Conservation (phyloP, 2,329 filamentous ascomycete genomes). For the Pestalotiopsis sp. region DNA sequence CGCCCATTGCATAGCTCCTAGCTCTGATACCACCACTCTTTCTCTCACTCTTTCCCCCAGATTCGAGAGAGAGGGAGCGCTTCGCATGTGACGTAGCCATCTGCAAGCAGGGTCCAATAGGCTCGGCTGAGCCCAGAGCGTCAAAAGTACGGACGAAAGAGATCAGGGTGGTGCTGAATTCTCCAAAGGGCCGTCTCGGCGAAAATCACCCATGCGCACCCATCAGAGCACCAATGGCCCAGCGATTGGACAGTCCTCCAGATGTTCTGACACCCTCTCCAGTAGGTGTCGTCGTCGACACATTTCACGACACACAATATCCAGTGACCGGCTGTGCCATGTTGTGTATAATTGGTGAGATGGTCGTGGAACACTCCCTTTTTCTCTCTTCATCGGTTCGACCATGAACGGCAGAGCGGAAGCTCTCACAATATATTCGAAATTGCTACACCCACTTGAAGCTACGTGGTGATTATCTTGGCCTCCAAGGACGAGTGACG, state of each 20-base stretch:
- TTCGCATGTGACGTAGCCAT: neutral
- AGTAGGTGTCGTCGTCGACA: neutral
- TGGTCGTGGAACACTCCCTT: neutral
- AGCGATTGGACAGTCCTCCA: neutral
- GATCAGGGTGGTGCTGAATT: neutral
- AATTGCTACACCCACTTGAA: neutral
- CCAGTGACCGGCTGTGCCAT: neutral
- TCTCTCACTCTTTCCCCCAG: neutral
- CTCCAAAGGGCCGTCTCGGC: neutral
- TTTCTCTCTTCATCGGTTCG: neutral
- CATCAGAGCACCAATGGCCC: neutral
- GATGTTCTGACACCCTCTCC: neutral
- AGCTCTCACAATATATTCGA: neutral
- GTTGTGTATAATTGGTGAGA: neutral
- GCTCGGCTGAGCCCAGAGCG: neutral
- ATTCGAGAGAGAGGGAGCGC: neutral
- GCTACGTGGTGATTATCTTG: neutral
- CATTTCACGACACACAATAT: neutral
- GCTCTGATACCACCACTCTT: neutral
- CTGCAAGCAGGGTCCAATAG: slow-evolving; percentile 3
- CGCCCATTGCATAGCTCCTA: neutral
- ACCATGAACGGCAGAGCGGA: neutral
- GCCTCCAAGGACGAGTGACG: too few relatives aligned
- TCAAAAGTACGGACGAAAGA: neutral
- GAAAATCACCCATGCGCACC: neutral